Evolutionary conservation across 2,329 filamentous ascomycete species (phyloP).

Genomic region (Paecilomyces formosus): DNA sequence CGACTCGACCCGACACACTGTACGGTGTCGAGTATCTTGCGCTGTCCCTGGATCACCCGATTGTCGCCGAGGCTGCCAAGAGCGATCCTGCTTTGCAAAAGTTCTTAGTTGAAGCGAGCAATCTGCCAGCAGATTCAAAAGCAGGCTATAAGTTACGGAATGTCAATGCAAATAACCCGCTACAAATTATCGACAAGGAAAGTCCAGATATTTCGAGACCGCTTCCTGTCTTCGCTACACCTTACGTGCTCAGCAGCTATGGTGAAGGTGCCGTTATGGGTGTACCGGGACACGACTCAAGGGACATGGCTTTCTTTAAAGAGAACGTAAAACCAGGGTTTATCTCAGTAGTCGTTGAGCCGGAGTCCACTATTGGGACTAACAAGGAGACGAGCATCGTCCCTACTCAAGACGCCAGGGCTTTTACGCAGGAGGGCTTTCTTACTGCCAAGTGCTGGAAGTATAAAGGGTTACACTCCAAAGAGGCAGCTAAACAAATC

Average conservation of each 20-base stretch:
- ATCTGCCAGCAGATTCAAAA: constrained; percentile 50
- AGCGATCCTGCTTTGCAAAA: constrained; percentile 54
- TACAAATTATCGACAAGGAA: constrained; percentile 50
- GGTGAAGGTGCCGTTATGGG: constrained; percentile 88
- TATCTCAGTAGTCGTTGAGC: constrained; percentile 55
- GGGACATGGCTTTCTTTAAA: constrained; percentile 75
- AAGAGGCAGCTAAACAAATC: constrained; percentile 55
- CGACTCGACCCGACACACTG: constrained; percentile 79
- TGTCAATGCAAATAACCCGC: constrained; percentile 57
- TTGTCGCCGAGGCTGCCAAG: constrained; percentile 56
- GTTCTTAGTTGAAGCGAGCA: constrained; percentile 54
- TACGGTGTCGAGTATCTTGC: constrained; percentile 81
- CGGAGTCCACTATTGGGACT: constrained; percentile 27
- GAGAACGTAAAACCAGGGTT: constrained; percentile 56
- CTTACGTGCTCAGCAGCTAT: constrained; percentile 79
- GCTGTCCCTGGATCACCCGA: constrained; percentile 63
- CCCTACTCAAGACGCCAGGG: constrained; percentile 38
- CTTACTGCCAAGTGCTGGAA: constrained; percentile 60
- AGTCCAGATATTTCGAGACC: constrained; percentile 28
- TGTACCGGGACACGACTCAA: constrained; percentile 73
- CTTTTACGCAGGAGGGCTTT: constrained; percentile 59
- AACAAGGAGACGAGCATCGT: constrained; percentile 7
- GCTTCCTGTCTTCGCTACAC: constrained; percentile 71
- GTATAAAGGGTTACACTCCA: constrained; percentile 58
- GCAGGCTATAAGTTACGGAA: constrained; percentile 60